phyloP scores from a whole-genome alignment of 257 asterid genomes.

The Forsythia suspensa region DNA sequence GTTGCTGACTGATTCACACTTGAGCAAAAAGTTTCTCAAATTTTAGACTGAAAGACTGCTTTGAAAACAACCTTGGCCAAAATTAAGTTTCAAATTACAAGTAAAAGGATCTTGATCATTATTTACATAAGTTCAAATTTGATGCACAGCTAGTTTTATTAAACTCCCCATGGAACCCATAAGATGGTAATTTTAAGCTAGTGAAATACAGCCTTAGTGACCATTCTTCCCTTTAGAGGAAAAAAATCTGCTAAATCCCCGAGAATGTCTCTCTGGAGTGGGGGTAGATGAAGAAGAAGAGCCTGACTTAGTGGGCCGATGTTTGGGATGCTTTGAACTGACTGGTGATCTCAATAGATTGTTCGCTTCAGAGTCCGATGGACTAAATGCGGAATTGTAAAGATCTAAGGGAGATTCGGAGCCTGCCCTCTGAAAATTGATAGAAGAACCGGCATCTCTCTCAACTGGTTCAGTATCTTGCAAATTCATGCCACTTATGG shows the following conservation, averaged over 20 bases:
- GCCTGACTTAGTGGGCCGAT: conserved; percentile 64
- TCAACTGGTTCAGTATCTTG: conserved; percentile 54
- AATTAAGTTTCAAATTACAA: conserved; percentile 31
- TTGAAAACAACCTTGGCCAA: conserved; percentile 15
- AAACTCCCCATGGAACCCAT: conserved; percentile 3
- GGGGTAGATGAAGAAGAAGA: conserved; percentile 58
- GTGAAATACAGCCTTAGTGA: conserved; percentile 32
- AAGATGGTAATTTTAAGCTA: conserved; percentile 4
- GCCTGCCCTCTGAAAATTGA: conserved; percentile 39
- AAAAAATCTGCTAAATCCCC: conserved; percentile 84
- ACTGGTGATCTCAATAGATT: conserved; percentile 57
- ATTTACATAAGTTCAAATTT: conserved; percentile 38
- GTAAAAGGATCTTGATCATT: conserved; percentile 21
- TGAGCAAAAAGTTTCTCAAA: conserved; percentile 11
- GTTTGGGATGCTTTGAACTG: conserved; percentile 45
- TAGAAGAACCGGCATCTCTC: conserved; percentile 43
- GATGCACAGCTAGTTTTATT: conserved; percentile 29
- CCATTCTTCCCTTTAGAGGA: conserved; percentile 61
- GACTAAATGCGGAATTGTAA: conserved; percentile 42
- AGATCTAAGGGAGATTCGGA: conserved; percentile 59
- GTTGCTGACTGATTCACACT: conserved; percentile 13
- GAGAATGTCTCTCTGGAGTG: conserved; percentile 76
- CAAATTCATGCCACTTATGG: conserved; percentile 48
- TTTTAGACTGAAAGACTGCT: not conserved
- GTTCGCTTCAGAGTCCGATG: conserved; percentile 60